phyloP scores from a whole-genome alignment of 345 rosid genomes.

The Citrus maxima region DNA sequence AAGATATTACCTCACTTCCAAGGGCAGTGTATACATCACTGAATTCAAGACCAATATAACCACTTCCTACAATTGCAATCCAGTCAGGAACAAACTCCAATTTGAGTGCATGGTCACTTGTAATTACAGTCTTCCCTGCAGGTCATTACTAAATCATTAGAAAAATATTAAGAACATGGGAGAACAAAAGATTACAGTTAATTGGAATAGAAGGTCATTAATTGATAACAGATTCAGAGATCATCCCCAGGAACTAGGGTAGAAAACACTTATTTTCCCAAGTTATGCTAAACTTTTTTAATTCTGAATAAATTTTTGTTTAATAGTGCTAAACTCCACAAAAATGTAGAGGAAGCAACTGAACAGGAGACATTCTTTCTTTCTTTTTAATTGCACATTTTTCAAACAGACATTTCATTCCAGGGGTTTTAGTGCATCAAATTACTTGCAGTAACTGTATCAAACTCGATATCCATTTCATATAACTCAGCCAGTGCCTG shows the following conservation, averaged over 20 bases:
- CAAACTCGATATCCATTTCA: not conserved
- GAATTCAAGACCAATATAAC: conserved; percentile 98
- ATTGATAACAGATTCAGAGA: not conserved
- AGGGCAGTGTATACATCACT: conserved; percentile 99
- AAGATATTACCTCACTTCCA: conserved; percentile 84
- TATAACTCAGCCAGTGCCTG: not conserved
- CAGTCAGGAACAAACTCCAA: conserved; percentile 95
- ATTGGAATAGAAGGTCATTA: not conserved
- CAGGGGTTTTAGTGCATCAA: not conserved
- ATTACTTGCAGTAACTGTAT: not conserved
- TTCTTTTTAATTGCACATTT: not conserved
- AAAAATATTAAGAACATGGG: conserved; percentile 4
- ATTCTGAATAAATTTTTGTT: not conserved
- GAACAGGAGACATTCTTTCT: not conserved
- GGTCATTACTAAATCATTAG: conserved; percentile 13
- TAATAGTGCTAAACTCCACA: not conserved
- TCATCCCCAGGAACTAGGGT: not conserved
- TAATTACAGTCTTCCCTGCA: conserved; percentile 98
- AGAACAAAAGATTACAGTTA: conserved; percentile 5
- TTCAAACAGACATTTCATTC: not conserved
- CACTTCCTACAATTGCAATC: conserved; percentile 99
- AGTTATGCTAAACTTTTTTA: not conserved
- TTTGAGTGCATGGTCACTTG: conserved; percentile 98
- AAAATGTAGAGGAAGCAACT: not conserved
- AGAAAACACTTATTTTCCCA: not conserved